Evolutionary conservation across 768 basidiomycete genomes (phyloP), one percentile per base, ranked within the genome.

Genomic region (Amanita muscaria): DNA sequence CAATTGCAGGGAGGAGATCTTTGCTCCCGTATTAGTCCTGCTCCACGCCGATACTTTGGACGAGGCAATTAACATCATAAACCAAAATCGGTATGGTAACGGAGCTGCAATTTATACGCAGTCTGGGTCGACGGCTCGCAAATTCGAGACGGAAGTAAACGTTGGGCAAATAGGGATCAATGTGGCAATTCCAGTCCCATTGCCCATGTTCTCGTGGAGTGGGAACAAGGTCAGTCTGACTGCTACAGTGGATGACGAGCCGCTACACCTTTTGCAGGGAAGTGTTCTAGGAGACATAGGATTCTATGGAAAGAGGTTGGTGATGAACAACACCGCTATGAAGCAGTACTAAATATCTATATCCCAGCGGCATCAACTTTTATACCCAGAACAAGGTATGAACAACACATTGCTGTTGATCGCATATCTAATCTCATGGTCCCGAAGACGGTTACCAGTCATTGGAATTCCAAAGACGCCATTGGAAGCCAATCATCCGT

Each of bases 61-160:
- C 49, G 89, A 94, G 48, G 93, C 91, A 10, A 73, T 97, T 48
- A 76, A 79, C 33, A 80, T 94, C 49, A 82, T 98, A 64, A 98
- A 98, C 66, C 64, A 70, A 49, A 97, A 96, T 66, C 72, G 64
- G 51, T 98, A 96, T 60, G 87, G 94, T 6, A 98, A 98, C 54
- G 94, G 94, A 23, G 79, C 92, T 23, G 88, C 91, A 16, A 89
- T 96, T 59, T 98, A 97, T 62, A 99, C 94, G 16, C 89, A 96
- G 65, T 88, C 85, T 11, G 96, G 94, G 12, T 88, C 94, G 25
- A 90, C 91, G 5, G 94, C 92, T 14, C 79, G 94, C 45, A 88
- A 86, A 62, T 99, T 96, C 50, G 94, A 98, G 65, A 70, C 69
- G 10, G 74, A 81, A 36, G 80, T 94, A 42, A 88, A 97, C 51